A percentile compares a stretch with the other conserved stretches of the same genome.
Conservation (phyloP, 1,139 yeast species). For the Suhomyces guaymorum region DNA sequence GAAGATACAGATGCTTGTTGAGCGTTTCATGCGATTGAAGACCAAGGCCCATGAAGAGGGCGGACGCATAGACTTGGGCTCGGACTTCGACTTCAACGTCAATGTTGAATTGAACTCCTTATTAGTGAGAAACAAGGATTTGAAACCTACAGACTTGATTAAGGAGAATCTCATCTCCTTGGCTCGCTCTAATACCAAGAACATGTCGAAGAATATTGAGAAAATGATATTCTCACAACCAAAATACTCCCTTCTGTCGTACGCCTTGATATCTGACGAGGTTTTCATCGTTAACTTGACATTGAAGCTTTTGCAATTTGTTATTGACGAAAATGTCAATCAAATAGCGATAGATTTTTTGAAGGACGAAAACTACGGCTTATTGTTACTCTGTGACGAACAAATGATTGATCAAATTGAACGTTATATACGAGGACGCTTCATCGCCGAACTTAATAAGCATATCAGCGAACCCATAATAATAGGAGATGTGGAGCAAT, state of each 20-base stretch:
- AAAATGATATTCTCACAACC: conserved; percentile 12
- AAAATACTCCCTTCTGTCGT: conserved; percentile 7
- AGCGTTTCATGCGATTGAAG: conserved; percentile 6
- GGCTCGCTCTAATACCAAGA: conserved; percentile 25
- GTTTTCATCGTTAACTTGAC: conserved; percentile 37
- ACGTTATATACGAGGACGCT: conserved; percentile 26
- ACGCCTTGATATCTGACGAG: conserved; percentile 20
- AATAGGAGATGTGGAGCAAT: conserved; percentile 1
- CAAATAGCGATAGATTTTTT: conserved; percentile 28
- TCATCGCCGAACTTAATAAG: conserved; percentile 15
- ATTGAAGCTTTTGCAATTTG: conserved; percentile 23
- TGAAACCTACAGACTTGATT: conserved; percentile 36
- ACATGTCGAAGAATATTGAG: conserved; percentile 8
- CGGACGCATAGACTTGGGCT: conserved; percentile 6
- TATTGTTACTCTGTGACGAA: conserved; percentile 32
- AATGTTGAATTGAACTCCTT: conserved; percentile 42
- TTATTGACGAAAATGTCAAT: conserved; percentile 14
- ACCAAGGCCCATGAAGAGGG: not conserved
- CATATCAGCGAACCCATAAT: conserved; percentile 7
- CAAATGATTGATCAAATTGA: conserved; percentile 32
- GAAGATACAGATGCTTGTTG: conserved; percentile 18
- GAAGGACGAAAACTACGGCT: conserved; percentile 35
- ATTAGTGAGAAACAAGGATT: conserved; percentile 29
- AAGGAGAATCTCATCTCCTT: conserved; percentile 37
- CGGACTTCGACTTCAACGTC: conserved; percentile 25